Evolutionary conservation across 2,329 filamentous ascomycete genomes (phyloP).

Genomic region (Chrysoporthe austroafricana): DNA sequence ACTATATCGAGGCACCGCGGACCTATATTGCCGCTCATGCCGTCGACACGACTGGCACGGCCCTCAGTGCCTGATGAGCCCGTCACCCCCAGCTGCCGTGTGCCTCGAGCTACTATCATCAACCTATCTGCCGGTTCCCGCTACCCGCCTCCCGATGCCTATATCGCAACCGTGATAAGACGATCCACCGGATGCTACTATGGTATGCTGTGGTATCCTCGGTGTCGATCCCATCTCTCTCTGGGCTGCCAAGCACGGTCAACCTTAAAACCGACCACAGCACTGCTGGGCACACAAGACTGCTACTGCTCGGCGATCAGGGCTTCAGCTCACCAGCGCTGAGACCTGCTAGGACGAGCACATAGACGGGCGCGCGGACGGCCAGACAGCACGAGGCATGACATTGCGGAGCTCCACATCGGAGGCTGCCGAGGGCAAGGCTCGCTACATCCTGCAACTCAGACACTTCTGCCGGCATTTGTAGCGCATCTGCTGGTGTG

Average conservation of each 20-base stretch:
- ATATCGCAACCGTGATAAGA: conserved; percentile 21
- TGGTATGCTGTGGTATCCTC: conserved; percentile 6
- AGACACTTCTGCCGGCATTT: conserved; percentile 25
- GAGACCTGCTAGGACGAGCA: background rate
- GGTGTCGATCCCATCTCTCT: conserved; percentile 25
- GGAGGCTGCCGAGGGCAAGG: conserved; percentile 20
- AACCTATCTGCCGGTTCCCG: conserved; percentile 14
- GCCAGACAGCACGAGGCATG: background rate
- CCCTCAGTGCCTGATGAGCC: background rate
- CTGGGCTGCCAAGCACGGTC: conserved; percentile 23
- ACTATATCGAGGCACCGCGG: conserved; percentile 2
- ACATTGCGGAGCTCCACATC: background rate
- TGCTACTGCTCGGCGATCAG: background rate
- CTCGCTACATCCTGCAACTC: conserved; percentile 14
- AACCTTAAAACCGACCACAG: conserved; percentile 22
- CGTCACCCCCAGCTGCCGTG: background rate
- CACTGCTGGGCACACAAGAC: background rate
- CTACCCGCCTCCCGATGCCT: conserved; percentile 8
- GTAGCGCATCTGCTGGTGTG: conserved; percentile 20
- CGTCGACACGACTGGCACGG: background rate
- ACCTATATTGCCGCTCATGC: conserved; percentile 7
- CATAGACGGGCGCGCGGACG: background rate
- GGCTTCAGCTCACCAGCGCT: background rate
- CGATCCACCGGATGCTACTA: conserved; percentile 12
- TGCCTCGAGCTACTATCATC: background rate